These are phyloP conservation scores for Fusarium sp. DNA, from an alignment of 2,329 filamentous ascomycete species.

Conservation along the genomic window DNA sequence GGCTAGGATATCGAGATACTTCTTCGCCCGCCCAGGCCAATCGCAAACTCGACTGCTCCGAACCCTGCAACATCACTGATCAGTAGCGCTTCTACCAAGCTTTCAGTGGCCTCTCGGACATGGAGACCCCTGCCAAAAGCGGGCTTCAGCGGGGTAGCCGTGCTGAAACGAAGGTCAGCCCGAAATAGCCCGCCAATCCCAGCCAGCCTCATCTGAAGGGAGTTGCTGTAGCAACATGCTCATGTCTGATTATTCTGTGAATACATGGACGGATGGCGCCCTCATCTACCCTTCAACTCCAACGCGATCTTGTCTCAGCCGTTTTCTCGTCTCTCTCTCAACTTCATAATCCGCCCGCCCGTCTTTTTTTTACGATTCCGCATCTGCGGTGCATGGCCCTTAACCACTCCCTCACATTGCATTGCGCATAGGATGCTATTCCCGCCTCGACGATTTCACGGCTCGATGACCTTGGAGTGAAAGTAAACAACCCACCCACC, in stretches of 20 bases:
- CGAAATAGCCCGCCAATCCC: slow-evolving; percentile 39
- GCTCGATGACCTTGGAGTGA: slow-evolving; percentile 46
- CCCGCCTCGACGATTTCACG: slow-evolving; percentile 37
- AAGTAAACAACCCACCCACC: slow-evolving; percentile 42
- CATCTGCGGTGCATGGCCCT: slow-evolving; percentile 36
- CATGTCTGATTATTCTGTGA: slow-evolving; percentile 32
- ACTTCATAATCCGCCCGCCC: slow-evolving; percentile 9
- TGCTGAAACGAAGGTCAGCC: slow-evolving; percentile 39
- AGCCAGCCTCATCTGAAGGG: background rate
- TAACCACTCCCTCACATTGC: slow-evolving; percentile 29
- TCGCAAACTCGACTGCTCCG: slow-evolving; percentile 15
- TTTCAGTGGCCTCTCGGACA: slow-evolving; percentile 35
- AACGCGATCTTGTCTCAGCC: slow-evolving; percentile 40
- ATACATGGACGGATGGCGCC: slow-evolving; percentile 35
- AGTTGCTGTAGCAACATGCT: slow-evolving; percentile 43
- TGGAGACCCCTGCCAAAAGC: slow-evolving; percentile 33
- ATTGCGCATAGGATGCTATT: slow-evolving; percentile 44
- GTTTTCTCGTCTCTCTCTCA: slow-evolving; percentile 36
- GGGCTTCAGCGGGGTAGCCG: slow-evolving; percentile 44
- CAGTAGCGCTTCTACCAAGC: slow-evolving; percentile 33
- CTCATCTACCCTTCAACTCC: slow-evolving; percentile 24
- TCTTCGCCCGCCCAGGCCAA: slow-evolving; percentile 19
- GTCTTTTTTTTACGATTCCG: slow-evolving; percentile 17
- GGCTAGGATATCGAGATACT: slow-evolving; percentile 15
- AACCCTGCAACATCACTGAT: slow-evolving; percentile 29